Percentiles rank a stretch among this genome's conserved stretches.
These are phyloP conservation scores for Cytospora paraplurivora DNA, from an alignment of 2,329 filamentous ascomycete genomes.

Conservation along the genomic window DNA sequence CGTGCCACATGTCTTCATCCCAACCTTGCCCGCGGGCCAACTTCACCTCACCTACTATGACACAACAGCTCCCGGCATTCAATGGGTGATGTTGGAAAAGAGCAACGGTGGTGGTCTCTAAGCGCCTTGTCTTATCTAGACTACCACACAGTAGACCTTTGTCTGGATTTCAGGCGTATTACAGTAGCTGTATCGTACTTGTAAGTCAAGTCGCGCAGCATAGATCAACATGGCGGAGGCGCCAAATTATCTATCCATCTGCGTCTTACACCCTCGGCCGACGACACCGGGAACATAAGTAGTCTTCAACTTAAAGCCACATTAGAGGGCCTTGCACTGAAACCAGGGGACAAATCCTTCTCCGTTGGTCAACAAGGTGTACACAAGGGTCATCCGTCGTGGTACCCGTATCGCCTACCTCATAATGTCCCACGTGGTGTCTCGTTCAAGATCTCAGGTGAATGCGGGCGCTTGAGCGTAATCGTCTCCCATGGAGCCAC, in stretches of 20 bases:
- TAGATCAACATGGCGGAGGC: neutral
- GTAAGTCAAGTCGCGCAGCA: neutral
- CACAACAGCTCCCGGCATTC: no score
- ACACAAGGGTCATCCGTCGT: neutral
- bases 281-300: neutral
- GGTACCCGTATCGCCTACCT: conserved; percentile 2
- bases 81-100: no score
- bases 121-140: neutral
- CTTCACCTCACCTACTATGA: no score
- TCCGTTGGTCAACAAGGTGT: neutral
- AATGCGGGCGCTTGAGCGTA: neutral
- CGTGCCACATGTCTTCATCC: no score
- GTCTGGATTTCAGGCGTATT: neutral
- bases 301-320: neutral
- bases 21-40: no score
- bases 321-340: neutral
- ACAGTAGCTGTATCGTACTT: neutral
- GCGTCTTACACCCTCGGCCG: conserved; percentile 1
- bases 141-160: neutral
- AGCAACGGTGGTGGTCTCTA: neutral
- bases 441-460: neutral
- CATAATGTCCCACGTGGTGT: no score
- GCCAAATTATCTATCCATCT: neutral
- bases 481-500: neutral
- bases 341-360: conserved; percentile 5